Conservation (phyloP, 495 filamentous ascomycete species). For the Podospora appendiculata region DNA sequence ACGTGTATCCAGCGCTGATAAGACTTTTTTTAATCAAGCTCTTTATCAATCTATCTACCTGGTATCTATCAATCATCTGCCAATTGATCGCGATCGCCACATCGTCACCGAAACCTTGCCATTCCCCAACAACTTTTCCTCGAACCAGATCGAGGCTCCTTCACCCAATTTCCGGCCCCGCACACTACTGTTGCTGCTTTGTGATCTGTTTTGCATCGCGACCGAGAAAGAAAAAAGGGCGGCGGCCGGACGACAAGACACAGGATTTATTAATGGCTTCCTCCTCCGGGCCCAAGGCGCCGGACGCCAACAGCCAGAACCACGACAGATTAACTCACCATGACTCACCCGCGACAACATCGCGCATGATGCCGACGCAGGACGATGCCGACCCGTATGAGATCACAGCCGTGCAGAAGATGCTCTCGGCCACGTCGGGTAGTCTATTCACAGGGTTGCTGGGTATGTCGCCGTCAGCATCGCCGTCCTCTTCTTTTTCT, state of each 20-base stretch:
- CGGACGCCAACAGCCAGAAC: slow-evolving; percentile 2
- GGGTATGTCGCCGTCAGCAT: slow-evolving; percentile 45
- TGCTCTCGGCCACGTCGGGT: slow-evolving; percentile 87
- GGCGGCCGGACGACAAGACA: not conserved
- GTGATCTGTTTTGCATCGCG: not conserved
- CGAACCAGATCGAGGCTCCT: not conserved
- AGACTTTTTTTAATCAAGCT: not conserved
- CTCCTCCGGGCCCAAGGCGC: not conserved
- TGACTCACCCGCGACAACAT: not conserved
- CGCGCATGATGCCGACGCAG: slow-evolving; percentile 1
- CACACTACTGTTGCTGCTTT: not conserved
- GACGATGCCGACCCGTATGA: slow-evolving; percentile 37
- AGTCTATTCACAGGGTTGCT: slow-evolving; percentile 84
- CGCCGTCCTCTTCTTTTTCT: not conserved
- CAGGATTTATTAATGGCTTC: not conserved
- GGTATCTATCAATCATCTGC: too few relatives aligned
- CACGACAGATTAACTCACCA: slow-evolving; percentile 8
- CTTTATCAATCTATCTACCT: not conserved
- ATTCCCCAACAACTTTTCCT: not conserved
- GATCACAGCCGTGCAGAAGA: slow-evolving; percentile 77
- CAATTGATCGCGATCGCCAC: too few relatives aligned
- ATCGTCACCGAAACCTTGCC: not conserved
- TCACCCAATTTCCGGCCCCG: not conserved
- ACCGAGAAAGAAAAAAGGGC: not conserved
- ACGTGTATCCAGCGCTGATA: too few relatives aligned